A percentile compares a stretch with the other conserved stretches of the same genome.
phyloP scores from a whole-genome alignment of 345 rosid genomes.

The Brassica rapa region DNA sequence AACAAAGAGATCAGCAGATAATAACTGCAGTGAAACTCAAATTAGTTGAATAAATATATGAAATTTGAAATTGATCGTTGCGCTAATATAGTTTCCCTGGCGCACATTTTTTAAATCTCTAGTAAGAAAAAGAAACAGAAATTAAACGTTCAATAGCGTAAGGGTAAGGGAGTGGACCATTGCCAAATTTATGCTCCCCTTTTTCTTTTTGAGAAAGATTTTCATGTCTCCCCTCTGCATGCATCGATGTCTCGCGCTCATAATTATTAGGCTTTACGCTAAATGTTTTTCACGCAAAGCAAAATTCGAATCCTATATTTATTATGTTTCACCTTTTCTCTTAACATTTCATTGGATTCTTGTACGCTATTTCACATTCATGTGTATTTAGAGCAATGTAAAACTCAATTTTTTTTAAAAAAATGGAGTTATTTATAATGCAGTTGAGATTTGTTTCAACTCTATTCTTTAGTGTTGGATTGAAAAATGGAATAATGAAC shows the following conservation, averaged over 20 bases:
- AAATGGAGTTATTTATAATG: too few relatives aligned
- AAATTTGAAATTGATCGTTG: conserved; percentile 2
- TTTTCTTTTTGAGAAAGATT: not conserved
- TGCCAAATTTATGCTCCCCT: conserved; percentile 14
- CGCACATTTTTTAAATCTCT: conserved; percentile 11
- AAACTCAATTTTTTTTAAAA: too few relatives aligned
- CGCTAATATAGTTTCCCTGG: not conserved
- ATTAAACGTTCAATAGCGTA: conserved; percentile 1
- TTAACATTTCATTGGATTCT: conserved; percentile 25
- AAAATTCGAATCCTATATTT: conserved; percentile 25
- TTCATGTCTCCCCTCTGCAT: conserved; percentile 29
- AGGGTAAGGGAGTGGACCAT: conserved; percentile 21
- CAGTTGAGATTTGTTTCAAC: too few relatives aligned
- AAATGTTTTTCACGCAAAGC: conserved; percentile 20
- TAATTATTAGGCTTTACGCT: conserved; percentile 36
- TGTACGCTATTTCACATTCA: not conserved
- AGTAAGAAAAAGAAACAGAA: not conserved
- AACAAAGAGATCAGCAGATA: not conserved
- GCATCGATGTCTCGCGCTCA: conserved; percentile 38
- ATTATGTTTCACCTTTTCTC: conserved; percentile 13
- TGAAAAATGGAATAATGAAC: too few relatives aligned
- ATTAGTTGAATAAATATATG: not conserved
- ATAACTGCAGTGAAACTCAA: not conserved
- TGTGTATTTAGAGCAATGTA: not conserved
- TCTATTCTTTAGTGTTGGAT: too few relatives aligned